A percentile compares a stretch with the other conserved stretches of the same genome.
These are phyloP conservation scores for Auxenochlorella protothecoides DNA, from an alignment of 139 green algal genomes.

Conservation along the genomic window DNA sequence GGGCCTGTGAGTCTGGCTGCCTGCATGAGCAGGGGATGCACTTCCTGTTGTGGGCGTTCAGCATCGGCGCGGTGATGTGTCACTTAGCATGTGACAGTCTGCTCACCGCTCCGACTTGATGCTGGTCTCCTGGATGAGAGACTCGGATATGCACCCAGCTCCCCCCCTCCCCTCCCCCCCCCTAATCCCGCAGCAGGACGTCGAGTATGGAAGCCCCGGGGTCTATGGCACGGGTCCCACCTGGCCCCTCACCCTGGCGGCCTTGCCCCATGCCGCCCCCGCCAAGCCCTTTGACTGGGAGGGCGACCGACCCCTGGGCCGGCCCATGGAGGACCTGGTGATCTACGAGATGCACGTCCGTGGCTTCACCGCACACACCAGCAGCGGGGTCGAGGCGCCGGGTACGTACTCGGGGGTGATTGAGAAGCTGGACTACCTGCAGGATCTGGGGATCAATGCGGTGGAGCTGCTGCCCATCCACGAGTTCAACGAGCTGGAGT, in stretches of 20 bases:
- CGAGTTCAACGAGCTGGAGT: slow-evolving; percentile 99
- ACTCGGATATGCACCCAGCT: too few species aligned
- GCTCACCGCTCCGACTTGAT: too few species aligned
- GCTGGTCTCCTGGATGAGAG: too few species aligned
- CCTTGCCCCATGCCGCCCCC: too few species aligned
- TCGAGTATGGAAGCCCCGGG: too few species aligned
- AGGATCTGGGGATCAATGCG: slow-evolving; percentile 79
- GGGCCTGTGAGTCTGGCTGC: slow-evolving; percentile 28
- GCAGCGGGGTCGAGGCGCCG: slow-evolving; percentile 35
- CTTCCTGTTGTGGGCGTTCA: too few species aligned
- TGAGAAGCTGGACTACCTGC: slow-evolving; percentile 85
- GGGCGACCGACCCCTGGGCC: slow-evolving; percentile 62
- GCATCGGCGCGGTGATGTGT: too few species aligned
- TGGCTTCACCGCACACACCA: slow-evolving; percentile 76
- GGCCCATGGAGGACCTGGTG: slow-evolving; percentile 77
- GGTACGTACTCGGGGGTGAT: slow-evolving; percentile 77
- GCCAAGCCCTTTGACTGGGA: slow-evolving; percentile 71
- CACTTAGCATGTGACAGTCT: too few species aligned
- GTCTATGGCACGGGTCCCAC: too few species aligned
- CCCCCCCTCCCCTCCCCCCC: too few species aligned
- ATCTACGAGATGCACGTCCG: slow-evolving; percentile 98
- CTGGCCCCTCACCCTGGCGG: too few species aligned
- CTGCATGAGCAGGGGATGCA: not conserved
- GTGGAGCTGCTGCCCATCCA: slow-evolving; percentile 95
- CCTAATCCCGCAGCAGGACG: too few species aligned